Evolutionary conservation across 495 filamentous ascomycete species (phyloP).

Genomic region (Delitschia confertaspora): DNA sequence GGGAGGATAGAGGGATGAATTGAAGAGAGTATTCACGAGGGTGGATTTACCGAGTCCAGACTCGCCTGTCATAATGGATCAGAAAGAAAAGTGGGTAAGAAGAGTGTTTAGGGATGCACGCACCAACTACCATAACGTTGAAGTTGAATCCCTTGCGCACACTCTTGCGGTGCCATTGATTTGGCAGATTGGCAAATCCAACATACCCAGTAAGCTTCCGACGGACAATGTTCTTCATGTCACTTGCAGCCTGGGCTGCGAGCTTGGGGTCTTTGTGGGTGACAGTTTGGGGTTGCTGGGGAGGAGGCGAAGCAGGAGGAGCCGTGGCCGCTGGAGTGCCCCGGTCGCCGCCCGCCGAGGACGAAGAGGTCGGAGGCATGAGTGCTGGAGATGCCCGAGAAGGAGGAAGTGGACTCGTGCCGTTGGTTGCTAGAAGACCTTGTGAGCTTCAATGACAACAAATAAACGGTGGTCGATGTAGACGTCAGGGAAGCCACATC

Average conservation of each 20-base stretch:
- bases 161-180: slow-evolving; percentile 99
- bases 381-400: slow-evolving; percentile 34
- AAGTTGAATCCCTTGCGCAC: slow-evolving; percentile 99
- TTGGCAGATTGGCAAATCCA: slow-evolving; percentile 96
- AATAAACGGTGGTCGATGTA: too few species aligned
- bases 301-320: too few species aligned
- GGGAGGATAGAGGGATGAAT: slow-evolving; percentile 96
- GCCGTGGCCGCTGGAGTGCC: slow-evolving; percentile 51
- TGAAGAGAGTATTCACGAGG: slow-evolving; percentile 98
- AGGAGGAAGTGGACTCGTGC: slow-evolving; percentile 27
- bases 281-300: slow-evolving; percentile 62
- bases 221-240: slow-evolving; percentile 95
- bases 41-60: slow-evolving; percentile 98
- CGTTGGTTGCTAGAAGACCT: slow-evolving; percentile 23
- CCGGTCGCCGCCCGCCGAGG: slow-evolving; percentile 51
- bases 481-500: too few species aligned
- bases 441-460: slow-evolving; percentile 10
- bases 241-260: slow-evolving; percentile 62
- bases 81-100: neutral
- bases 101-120: slow-evolving; percentile 25
- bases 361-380: slow-evolving; percentile 34
- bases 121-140: slow-evolving; percentile 99
- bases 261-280: slow-evolving; percentile 80
- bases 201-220: slow-evolving; percentile 97
- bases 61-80: slow-evolving; percentile 59